Evolutionary conservation across 2,329 filamentous ascomycete genomes (phyloP), one percentile per base, ranked within the genome.

Genomic region (Cordyceps militaris): DNA sequence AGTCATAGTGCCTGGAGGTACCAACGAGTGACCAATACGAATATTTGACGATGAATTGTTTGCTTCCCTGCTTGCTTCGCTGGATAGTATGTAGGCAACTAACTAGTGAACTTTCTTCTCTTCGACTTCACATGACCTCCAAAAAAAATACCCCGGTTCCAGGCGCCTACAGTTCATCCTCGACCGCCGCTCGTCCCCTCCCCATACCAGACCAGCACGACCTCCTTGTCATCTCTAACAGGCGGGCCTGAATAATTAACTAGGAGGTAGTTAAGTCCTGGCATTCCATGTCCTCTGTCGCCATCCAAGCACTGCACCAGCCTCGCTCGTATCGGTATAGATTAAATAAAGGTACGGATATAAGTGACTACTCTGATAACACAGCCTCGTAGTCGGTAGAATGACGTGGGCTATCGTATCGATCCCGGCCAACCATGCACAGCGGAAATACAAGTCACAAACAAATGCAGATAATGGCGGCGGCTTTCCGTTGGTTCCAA

Each of bases 321-420:
- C 51, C 51, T 54, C n/a, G 51, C 11, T 26, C 40, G 40, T 52
- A 43, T 43, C n/a, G n/a, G n/a, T n/a, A n/a, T n/a, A n/a, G n/a
- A n/a, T n/a, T n/a, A n/a, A n/a, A n/a, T n/a, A n/a, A n/a, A n/a
- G n/a, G n/a, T n/a, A n/a, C n/a, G n/a, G n/a, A n/a, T n/a, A n/a
- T n/a, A n/a, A n/a, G n/a, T n/a, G n/a, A n/a, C n/a, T n/a, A n/a
- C n/a, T n/a, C n/a, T n/a, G n/a, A n/a, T 34, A 38, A 38, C 19
- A n/a, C 28, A 49, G 46, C 30, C 46, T 49, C 21, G 46, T n/a
- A n/a, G n/a, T n/a, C n/a, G n/a, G 34, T 52, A 52, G n/a, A 52
- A 21, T 30, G 24, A 42, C 49, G 36, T 52, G 34, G 21, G 34
- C 49, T 30, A 16, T 38, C 34, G 34, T 38, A 38, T 38, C 34